Conservation (phyloP, 2,329 filamentous ascomycete species). For the Simplicillium sp. region DNA sequence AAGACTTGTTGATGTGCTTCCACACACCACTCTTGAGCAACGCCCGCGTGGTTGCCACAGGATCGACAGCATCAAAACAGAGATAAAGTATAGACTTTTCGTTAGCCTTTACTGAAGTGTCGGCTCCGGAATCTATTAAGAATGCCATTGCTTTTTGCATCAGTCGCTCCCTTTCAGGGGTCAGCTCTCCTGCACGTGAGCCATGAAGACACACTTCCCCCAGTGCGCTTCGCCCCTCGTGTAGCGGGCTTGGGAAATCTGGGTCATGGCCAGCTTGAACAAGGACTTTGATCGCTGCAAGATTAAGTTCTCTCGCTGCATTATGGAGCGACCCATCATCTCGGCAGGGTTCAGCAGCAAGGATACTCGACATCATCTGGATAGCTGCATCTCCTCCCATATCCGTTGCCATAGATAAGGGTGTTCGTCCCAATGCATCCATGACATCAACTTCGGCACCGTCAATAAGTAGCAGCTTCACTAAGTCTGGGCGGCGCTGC, state of each 20-base stretch:
- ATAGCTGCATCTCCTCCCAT: conserved; percentile 43
- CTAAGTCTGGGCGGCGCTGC: conserved; percentile 44
- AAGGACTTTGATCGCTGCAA: conserved; percentile 45
- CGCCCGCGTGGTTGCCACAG: conserved; percentile 44
- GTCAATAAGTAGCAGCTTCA: conserved; percentile 44
- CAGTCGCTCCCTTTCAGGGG: conserved; percentile 35
- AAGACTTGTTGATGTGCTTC: conserved; percentile 53
- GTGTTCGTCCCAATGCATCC: conserved; percentile 48
- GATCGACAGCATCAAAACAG: conserved; percentile 47
- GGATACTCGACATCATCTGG: conserved; percentile 43
- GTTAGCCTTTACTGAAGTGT: conserved; percentile 43
- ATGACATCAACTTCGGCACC: conserved; percentile 50
- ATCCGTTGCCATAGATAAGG: conserved; percentile 49
- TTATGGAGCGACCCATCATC: conserved; percentile 62
- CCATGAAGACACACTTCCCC: conserved; percentile 54
- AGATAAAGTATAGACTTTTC: conserved; percentile 51
- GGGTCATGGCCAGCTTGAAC: conserved; percentile 51
- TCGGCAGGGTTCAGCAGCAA: conserved; percentile 44
- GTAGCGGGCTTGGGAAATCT: conserved; percentile 54
- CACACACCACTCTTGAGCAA: conserved; percentile 56
- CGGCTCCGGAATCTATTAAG: conserved; percentile 46
- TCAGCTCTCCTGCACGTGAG: conserved; percentile 33
- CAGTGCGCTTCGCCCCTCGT: conserved; percentile 53
- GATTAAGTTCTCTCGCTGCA: conserved; percentile 48
- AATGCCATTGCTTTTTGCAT: conserved; percentile 49